Conservation (phyloP, 176 grass and related monocot genomes). For the Dendrocalamus sinicus region DNA sequence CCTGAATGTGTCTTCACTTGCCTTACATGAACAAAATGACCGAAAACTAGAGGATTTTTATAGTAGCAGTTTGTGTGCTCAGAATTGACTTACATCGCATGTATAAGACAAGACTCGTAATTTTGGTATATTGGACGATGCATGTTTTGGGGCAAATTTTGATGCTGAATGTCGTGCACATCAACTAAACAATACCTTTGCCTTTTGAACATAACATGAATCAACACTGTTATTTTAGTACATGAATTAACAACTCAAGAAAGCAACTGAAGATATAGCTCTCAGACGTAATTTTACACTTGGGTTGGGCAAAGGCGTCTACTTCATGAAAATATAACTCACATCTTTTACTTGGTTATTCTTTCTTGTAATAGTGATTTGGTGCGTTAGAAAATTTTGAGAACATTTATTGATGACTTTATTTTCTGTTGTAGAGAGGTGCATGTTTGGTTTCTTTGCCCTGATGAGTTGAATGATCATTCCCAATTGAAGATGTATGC, state of each 20-base stretch:
- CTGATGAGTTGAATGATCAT: slow-evolving; percentile 75
- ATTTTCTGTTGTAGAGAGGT: slow-evolving; percentile 62
- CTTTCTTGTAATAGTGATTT: slow-evolving; percentile 2
- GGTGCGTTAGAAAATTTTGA: background rate
- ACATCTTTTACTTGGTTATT: background rate
- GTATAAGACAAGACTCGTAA: background rate
- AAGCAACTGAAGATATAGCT: background rate
- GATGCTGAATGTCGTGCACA: background rate
- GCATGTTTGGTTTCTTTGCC: slow-evolving; percentile 88
- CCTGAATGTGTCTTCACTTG: background rate
- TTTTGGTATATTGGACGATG: background rate
- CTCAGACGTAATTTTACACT: background rate
- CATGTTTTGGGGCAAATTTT: background rate
- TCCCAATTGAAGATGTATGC: slow-evolving; percentile 70
- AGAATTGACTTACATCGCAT: background rate
- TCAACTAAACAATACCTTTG: background rate
- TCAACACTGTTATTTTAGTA: background rate
- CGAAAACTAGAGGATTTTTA: background rate
- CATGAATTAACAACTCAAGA: background rate
- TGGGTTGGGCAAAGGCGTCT: background rate
- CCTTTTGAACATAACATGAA: background rate
- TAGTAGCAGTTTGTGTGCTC: background rate
- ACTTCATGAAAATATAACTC: background rate
- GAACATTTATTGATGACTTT: background rate
- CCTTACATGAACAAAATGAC: background rate